A percentile compares a stretch with the other conserved stretches of the same genome.
Conservation (phyloP, 495 filamentous ascomycete species). For the Penicillium bialowiezense region DNA sequence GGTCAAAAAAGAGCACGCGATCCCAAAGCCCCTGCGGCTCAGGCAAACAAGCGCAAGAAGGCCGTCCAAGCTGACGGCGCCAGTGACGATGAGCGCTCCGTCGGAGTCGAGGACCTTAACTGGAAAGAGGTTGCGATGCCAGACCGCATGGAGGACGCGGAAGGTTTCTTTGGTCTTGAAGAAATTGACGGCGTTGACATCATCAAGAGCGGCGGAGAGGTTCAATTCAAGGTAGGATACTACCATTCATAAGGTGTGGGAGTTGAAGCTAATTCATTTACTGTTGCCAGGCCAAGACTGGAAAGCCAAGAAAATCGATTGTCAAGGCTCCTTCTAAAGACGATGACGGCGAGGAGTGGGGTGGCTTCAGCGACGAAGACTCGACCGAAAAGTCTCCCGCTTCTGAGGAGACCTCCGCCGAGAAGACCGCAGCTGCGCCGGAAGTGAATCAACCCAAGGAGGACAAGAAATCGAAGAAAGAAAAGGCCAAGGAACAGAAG, state of each 20-base stretch:
- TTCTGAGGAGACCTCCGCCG: slow-evolving; percentile 4
- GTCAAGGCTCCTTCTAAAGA: slow-evolving; percentile 22
- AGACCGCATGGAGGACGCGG: slow-evolving; percentile 85
- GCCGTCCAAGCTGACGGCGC: slow-evolving; percentile 26
- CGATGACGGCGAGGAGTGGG: slow-evolving; percentile 52
- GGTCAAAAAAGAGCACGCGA: slow-evolving; percentile 51
- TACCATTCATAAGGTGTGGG: neutral
- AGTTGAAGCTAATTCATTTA: neutral
- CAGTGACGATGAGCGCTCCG: slow-evolving; percentile 23
- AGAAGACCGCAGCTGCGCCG: slow-evolving; percentile 15
- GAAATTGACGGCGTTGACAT: slow-evolving; percentile 90
- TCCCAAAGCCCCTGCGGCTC: slow-evolving; percentile 23
- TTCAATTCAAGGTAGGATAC: slow-evolving; percentile 47
- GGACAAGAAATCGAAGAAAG: slow-evolving; percentile 23
- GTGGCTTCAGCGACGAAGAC: slow-evolving; percentile 50
- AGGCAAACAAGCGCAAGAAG: slow-evolving; percentile 53
- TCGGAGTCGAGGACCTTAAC: slow-evolving; percentile 61
- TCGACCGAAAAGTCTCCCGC: slow-evolving; percentile 20
- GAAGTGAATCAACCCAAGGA: slow-evolving; percentile 19
- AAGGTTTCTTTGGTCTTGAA: slow-evolving; percentile 90
- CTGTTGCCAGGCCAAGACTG: slow-evolving; percentile 31
- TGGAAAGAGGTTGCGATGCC: slow-evolving; percentile 84
- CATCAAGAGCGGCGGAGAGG: slow-evolving; percentile 42
- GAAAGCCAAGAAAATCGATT: slow-evolving; percentile 38
- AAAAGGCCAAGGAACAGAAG: slow-evolving; percentile 16